These are phyloP conservation scores for Penstemon eatonii DNA, from an alignment of 257 asterid genomes.

Conservation along the genomic window DNA sequence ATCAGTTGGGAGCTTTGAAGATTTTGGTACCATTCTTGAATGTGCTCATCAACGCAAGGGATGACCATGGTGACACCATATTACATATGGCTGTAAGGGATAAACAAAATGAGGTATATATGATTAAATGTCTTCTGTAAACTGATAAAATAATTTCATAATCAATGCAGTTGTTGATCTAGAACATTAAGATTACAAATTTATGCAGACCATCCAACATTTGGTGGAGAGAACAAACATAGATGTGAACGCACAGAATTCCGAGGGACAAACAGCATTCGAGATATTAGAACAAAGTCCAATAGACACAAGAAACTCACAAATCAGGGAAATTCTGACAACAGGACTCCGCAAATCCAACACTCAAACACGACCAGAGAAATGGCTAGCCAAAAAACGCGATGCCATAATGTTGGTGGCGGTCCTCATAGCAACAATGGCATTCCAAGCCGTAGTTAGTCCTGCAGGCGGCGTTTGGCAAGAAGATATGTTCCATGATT, in stretches of 20 bases:
- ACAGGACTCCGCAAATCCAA: not conserved
- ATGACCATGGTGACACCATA: conserved; percentile 46
- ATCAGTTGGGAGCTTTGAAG: conserved; percentile 38
- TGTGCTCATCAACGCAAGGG: conserved; percentile 26
- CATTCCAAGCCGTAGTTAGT: conserved; percentile 19
- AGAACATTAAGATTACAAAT: not conserved
- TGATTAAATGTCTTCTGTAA: no score
- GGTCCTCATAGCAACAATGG: conserved; percentile 24
- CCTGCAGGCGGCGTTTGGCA: conserved; percentile 27
- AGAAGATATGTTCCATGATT: not conserved
- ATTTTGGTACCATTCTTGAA: conserved; percentile 23
- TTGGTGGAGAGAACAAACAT: conserved; percentile 26
- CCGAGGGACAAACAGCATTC: conserved; percentile 33
- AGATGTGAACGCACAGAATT: conserved; percentile 33
- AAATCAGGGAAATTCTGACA: not conserved
- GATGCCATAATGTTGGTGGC: conserved; percentile 28
- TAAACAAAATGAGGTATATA: conserved; percentile 40
- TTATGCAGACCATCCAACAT: conserved; percentile 39
- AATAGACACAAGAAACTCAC: not conserved
- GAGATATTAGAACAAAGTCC: conserved; percentile 24
- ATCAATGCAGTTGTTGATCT: not conserved
- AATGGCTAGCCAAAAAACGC: conserved; percentile 34
- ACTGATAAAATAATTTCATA: no score
- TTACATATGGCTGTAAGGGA: conserved; percentile 37
- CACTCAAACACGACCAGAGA: conserved; percentile 15